phyloP scores from a whole-genome alignment of 2,329 filamentous ascomycete genomes.

The Alternaria sp. region DNA sequence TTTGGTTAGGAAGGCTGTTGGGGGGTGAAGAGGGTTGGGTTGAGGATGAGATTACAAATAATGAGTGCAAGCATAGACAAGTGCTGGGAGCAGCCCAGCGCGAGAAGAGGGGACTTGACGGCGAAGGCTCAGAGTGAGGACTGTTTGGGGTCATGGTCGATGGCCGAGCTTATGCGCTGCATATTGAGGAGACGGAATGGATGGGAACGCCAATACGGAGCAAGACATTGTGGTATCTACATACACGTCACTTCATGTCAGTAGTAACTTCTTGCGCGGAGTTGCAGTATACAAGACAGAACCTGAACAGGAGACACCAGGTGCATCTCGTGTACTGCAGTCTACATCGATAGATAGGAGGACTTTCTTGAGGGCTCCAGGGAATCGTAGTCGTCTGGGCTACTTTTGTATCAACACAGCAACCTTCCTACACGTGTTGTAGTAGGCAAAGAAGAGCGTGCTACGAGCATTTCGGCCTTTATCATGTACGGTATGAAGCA shows the following conservation, averaged over 20 bases:
- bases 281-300: background rate
- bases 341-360: background rate
- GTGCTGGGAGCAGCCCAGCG: background rate
- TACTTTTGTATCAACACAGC: background rate
- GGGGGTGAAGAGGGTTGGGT: slow-evolving; percentile 24
- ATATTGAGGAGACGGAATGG: background rate
- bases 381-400: background rate
- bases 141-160: background rate
- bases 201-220: background rate
- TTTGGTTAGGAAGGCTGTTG: slow-evolving; percentile 51
- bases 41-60: background rate
- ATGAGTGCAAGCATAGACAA: background rate
- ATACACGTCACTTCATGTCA: background rate
- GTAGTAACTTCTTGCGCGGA: background rate
- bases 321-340: background rate
- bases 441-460: background rate
- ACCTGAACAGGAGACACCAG: background rate
- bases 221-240: background rate
- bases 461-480: accelerated
- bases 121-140: background rate
- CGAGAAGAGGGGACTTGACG: background rate
- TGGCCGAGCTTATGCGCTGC: background rate
- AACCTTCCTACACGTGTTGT: background rate
- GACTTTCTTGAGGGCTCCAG: background rate
- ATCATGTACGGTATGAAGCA: background rate